A percentile compares a stretch with the other conserved stretches of the same genome.
phyloP scores from a whole-genome alignment of 768 basidiomycete species.

The Scleroderma citrinum region DNA sequence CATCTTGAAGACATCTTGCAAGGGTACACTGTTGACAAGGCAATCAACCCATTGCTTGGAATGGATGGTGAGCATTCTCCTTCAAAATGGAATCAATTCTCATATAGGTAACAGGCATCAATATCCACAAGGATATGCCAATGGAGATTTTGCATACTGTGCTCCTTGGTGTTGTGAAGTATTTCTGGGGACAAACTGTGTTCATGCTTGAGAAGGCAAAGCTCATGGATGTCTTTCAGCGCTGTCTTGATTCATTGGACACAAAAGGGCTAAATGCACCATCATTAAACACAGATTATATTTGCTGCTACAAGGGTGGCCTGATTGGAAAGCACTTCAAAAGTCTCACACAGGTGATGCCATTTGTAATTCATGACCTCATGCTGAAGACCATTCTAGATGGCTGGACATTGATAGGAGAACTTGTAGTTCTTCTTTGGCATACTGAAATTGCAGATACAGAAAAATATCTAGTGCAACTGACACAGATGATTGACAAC shows the following conservation, averaged over 20 bases:
- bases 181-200: conserved; percentile 18
- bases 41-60: conserved; percentile 6
- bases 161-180: conserved; percentile 28
- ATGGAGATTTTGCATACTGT: conserved; percentile 9
- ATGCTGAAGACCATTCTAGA: conserved; percentile 16
- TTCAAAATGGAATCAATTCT: too few species aligned
- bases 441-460: conserved; percentile 32
- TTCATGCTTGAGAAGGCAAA: conserved; percentile 15
- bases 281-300: conserved; percentile 13
- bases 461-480: conserved; percentile 25
- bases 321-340: conserved; percentile 22
- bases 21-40: background rate
- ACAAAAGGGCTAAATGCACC: conserved; percentile 13
- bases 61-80: background rate
- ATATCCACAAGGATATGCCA: background rate
- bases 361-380: conserved; percentile 29
- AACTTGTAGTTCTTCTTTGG: conserved; percentile 37
- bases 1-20: background rate
- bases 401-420: conserved; percentile 28
- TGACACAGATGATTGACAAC: conserved; percentile 23
- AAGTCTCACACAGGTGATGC: conserved; percentile 22
- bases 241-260: conserved; percentile 16
- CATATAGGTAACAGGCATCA: background rate
- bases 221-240: conserved; percentile 13
- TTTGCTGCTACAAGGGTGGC: conserved; percentile 10